Percentiles rank a stretch among this genome's conserved stretches.
Evolutionary conservation across 202 grass and related monocot genomes (phyloP).

Genomic region (Saccharum hybrid): DNA sequence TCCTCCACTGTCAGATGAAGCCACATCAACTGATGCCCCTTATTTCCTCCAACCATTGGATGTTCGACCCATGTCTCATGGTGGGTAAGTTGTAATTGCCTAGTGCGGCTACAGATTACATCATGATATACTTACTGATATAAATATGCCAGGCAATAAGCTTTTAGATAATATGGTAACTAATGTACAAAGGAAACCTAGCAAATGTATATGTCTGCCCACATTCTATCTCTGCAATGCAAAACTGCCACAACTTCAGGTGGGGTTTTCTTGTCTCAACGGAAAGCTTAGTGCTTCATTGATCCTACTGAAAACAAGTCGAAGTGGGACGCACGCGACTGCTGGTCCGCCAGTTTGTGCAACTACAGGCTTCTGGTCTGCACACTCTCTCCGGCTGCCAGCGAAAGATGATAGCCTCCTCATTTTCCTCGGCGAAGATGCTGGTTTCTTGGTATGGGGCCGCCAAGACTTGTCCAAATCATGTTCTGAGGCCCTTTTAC

Average conservation of each 20-base stretch:
- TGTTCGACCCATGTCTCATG: conserved; percentile 7
- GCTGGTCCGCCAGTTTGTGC: conserved; percentile 62
- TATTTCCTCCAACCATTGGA: conserved; percentile 47
- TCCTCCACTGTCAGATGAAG: conserved; percentile 18
- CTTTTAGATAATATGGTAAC: conserved; percentile 38
- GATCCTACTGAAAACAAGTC: conserved; percentile 98
- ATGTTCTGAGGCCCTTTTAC: conserved; percentile 44
- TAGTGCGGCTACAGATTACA: conserved; percentile 51
- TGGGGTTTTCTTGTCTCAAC: conserved; percentile 61
- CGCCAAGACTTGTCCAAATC: conserved; percentile 62
- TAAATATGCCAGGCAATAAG: conserved; percentile 51
- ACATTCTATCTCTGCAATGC: conserved; percentile 13
- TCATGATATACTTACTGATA: conserved; percentile 38
- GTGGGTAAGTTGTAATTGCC: conserved; percentile 45
- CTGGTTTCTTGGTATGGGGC: conserved; percentile 71
- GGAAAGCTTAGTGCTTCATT: conserved; percentile 84
- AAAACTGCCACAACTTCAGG: conserved; percentile 32
- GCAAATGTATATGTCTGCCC: conserved; percentile 42
- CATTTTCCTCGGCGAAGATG: conserved; percentile 86
- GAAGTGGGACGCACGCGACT: conserved; percentile 79
- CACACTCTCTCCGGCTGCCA: conserved; percentile 53
- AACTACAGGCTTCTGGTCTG: conserved; percentile 62
- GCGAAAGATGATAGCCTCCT: conserved; percentile 91
- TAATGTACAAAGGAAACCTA: conserved; percentile 65
- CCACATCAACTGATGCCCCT: conserved; percentile 37